phyloP scores from a whole-genome alignment of 75 land plant species.

The Chamaecyparis obtusa region DNA sequence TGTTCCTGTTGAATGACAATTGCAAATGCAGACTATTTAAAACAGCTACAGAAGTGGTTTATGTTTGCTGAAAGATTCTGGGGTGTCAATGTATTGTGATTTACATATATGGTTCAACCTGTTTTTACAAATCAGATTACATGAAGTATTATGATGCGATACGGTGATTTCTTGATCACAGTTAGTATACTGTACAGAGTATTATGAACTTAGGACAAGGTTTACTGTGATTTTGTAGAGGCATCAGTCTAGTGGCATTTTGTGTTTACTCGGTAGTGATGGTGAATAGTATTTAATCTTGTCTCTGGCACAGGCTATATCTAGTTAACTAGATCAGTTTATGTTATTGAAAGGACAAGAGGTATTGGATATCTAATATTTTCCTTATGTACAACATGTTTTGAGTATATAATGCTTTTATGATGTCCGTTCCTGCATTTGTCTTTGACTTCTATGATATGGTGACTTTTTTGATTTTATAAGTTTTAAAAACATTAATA shows the following conservation, averaged over 20 bases:
- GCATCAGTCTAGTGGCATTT: neutral
- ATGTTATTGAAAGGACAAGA: neutral
- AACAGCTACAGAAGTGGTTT: neutral
- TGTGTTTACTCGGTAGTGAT: neutral
- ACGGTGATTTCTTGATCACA: neutral
- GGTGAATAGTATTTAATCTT: neutral
- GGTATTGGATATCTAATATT: neutral
- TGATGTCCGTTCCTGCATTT: neutral
- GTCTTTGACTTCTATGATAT: neutral
- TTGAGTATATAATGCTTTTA: neutral
- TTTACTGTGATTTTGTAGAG: neutral
- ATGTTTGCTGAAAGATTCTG: neutral
- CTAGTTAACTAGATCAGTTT: neutral
- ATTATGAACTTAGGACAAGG: neutral
- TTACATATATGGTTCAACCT: neutral
- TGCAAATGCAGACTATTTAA: neutral
- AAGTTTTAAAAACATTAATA: neutral
- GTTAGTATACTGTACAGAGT: neutral
- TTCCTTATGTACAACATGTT: neutral
- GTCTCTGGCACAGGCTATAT: neutral
- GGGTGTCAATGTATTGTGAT: neutral
- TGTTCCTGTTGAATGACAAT: slow-evolving; percentile 25
- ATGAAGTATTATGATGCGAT: neutral
- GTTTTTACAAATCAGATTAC: neutral
- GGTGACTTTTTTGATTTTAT: neutral